phyloP scores from a whole-genome alignment of 1,284 basidiomycete species.

The Fistulinella cinereoalba region DNA sequence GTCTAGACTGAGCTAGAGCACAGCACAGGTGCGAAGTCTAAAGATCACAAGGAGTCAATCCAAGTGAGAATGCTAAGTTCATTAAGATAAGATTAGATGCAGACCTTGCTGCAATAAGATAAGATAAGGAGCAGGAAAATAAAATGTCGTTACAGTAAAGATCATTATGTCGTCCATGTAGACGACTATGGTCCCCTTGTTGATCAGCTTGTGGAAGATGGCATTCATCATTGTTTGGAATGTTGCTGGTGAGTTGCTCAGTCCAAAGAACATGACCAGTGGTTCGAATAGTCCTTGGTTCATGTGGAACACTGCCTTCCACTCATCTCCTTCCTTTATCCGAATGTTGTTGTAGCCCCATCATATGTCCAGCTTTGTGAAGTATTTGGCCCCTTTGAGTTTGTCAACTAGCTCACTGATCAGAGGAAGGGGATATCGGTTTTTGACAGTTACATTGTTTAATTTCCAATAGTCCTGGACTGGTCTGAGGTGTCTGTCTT shows the following conservation, averaged over 20 bases:
- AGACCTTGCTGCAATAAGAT: too few species aligned
- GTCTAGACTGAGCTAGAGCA: too few species aligned
- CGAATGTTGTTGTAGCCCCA: constrained; percentile 4
- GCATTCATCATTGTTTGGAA: background rate
- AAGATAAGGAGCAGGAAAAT: too few species aligned
- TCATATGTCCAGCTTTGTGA: background rate
- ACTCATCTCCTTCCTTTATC: background rate
- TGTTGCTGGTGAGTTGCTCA: background rate
- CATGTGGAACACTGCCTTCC: background rate
- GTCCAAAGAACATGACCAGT: background rate
- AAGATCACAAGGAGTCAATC: too few species aligned
- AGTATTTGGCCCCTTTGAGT: background rate
- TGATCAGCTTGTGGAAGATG: background rate
- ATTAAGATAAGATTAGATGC: too few species aligned
- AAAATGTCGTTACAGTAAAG: background rate
- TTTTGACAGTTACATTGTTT: too few species aligned
- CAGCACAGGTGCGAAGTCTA: too few species aligned
- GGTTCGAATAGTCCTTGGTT: background rate
- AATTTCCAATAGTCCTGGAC: too few species aligned
- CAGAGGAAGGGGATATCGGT: too few species aligned
- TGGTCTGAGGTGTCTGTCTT: too few species aligned
- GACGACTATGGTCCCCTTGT: background rate
- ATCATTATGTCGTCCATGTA: background rate
- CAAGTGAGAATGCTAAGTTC: too few species aligned
- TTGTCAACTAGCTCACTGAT: background rate